Conservation (phyloP, 2,329 filamentous ascomycete genomes). For the Mycosphaerella sp. region DNA sequence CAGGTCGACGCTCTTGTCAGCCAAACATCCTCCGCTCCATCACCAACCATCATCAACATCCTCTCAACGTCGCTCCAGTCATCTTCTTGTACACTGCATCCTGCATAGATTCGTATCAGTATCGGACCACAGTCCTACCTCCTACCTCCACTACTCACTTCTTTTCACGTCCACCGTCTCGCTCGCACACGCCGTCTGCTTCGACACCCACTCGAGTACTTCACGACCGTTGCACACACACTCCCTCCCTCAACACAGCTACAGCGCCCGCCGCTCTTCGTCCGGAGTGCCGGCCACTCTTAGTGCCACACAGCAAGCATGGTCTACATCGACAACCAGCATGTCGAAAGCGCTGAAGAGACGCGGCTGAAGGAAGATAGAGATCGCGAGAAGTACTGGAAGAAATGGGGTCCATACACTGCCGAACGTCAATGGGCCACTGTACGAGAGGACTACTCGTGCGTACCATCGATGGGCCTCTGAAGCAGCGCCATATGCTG, state of each 20-base stretch:
- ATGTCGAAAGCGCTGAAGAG: slow-evolving; percentile 85
- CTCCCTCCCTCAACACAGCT: neutral
- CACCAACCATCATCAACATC: neutral
- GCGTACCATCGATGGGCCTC: slow-evolving; percentile 32
- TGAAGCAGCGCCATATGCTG: neutral
- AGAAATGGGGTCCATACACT: slow-evolving; percentile 94
- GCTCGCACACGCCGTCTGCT: neutral
- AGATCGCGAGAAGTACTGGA: slow-evolving; percentile 85
- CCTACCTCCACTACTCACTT: neutral
- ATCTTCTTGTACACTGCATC: neutral
- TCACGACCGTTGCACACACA: slow-evolving; percentile 1
- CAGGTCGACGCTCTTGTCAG: neutral
- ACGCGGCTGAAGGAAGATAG: slow-evolving; percentile 80
- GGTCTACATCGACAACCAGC: slow-evolving; percentile 84
- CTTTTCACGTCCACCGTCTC: neutral
- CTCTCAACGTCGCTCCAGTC: neutral
- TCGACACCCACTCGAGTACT: neutral
- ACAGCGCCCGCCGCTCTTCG: slow-evolving; percentile 1
- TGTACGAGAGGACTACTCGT: slow-evolving; percentile 67
- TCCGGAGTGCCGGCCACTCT: slow-evolving; percentile 8
- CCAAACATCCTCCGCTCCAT: neutral
- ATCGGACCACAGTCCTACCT: neutral
- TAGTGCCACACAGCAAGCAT: slow-evolving; percentile 44
- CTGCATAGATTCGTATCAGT: neutral
- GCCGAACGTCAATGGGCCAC: slow-evolving; percentile 95